These are phyloP conservation scores for Meyerozyma athensensis DNA, from an alignment of 1,139 yeast genomes.

Conservation along the genomic window DNA sequence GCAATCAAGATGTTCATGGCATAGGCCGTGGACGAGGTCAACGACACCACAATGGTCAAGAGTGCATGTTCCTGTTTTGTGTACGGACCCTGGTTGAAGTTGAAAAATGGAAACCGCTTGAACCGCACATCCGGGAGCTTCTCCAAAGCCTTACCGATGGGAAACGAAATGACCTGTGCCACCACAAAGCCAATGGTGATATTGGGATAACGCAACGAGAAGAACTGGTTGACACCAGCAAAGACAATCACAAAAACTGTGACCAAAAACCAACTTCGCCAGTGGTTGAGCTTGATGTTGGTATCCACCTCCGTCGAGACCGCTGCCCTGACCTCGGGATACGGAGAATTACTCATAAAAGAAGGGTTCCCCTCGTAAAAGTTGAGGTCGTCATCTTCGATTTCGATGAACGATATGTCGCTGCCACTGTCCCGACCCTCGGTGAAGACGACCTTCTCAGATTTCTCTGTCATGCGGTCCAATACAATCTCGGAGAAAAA, in stretches of 20 bases:
- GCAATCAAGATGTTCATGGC: constrained; percentile 17
- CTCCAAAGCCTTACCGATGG: constrained; percentile 18
- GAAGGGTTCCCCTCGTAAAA: constrained; percentile 25
- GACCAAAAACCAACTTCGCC: constrained; percentile 15
- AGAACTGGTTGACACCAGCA: constrained; percentile 22
- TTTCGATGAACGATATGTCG: background rate
- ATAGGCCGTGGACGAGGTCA: constrained; percentile 15
- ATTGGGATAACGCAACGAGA: constrained; percentile 21
- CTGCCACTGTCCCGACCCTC: background rate
- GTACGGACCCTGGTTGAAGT: constrained; percentile 33
- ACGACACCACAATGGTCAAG: constrained; percentile 13
- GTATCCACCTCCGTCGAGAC: constrained; percentile 14
- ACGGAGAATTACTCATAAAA: constrained; percentile 20
- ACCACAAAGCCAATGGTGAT: constrained; percentile 20
- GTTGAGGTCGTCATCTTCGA: background rate
- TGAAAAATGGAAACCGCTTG: constrained; percentile 16
- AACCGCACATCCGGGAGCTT: constrained; percentile 21
- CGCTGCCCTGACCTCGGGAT: constrained; percentile 20
- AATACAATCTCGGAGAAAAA: too few species aligned
- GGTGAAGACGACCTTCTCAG: background rate
- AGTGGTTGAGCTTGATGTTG: constrained; percentile 14
- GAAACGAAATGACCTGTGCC: constrained; percentile 21
- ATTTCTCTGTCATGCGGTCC: background rate
- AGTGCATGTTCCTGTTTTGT: constrained; percentile 9
- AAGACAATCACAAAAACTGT: constrained; percentile 17